Percentiles rank a stretch among this genome's conserved stretches.
Evolutionary conservation across 2,329 filamentous ascomycete species (phyloP).

Genomic region (Sporothrix mexicana): DNA sequence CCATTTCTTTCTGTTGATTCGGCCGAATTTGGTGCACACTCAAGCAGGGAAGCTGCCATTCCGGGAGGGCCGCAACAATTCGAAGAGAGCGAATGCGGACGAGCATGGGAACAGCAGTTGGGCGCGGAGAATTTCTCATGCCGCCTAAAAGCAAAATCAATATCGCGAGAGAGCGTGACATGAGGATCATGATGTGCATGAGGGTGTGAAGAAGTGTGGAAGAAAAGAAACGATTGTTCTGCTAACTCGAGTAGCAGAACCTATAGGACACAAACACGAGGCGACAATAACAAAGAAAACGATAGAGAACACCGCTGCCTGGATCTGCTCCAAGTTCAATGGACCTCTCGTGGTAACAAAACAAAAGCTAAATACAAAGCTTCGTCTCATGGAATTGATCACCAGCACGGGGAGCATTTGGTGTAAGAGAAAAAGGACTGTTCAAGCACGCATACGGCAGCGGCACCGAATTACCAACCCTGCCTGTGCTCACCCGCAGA

Average conservation of each 20-base stretch:
- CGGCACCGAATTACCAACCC: not conserved
- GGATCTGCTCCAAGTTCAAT: not conserved
- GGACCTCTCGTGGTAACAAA: not conserved
- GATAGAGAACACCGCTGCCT: not conserved
- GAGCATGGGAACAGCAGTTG: not conserved
- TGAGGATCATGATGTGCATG: not conserved
- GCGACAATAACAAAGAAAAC: too few species aligned
- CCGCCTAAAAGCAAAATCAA: conserved; percentile 15
- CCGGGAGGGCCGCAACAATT: not conserved
- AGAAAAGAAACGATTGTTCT: not conserved
- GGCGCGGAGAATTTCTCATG: conserved; percentile 24
- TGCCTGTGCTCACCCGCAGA: conserved; percentile 1
- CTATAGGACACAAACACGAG: not conserved
- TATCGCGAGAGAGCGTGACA: conserved; percentile 20
- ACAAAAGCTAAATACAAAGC: not conserved
- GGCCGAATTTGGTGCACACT: not conserved
- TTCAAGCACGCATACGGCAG: not conserved
- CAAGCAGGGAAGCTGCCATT: conserved; percentile 10
- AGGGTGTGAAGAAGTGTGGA: not conserved
- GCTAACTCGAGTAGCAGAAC: not conserved
- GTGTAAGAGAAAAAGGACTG: not conserved
- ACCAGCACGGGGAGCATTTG: not conserved
- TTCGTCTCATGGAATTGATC: not conserved
- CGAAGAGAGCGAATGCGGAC: not conserved
- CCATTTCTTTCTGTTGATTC: not conserved